phyloP scores from a whole-genome alignment of 768 basidiomycete genomes.

The Tulasnella sp. region DNA sequence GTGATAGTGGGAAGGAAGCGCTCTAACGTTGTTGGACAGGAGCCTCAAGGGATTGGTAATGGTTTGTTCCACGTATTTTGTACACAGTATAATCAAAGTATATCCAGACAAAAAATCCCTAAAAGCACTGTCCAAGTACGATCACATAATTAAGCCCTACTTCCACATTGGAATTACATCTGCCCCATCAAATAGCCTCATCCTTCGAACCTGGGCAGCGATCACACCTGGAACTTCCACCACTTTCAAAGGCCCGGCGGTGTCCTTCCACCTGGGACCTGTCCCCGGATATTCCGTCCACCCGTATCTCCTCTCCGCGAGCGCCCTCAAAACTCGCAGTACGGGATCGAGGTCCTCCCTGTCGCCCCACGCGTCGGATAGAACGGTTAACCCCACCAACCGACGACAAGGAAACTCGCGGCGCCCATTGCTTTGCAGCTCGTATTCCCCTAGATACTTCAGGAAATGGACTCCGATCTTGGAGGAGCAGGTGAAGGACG shows the following conservation, averaged over 20 bases:
- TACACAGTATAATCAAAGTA: too few species aligned
- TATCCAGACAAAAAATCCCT: too few species aligned
- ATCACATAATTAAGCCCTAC: too few species aligned
- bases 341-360: neutral
- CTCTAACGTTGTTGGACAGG: too few species aligned
- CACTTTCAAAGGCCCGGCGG: neutral
- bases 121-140: too few species aligned
- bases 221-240: neutral
- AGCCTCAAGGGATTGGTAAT: too few species aligned
- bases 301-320: neutral
- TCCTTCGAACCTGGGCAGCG: neutral
- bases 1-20: too few species aligned
- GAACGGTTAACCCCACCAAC: neutral
- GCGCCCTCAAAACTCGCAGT: neutral
- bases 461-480: neutral
- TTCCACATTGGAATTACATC: neutral
- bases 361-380: neutral
- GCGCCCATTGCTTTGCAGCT: neutral
- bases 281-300: neutral
- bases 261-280: neutral
- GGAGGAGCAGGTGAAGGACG: neutral
- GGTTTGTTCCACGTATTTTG: too few species aligned
- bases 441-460: neutral
- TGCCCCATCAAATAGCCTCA: neutral
- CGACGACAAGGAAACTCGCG: neutral